A percentile compares a stretch with the other conserved stretches of the same genome.
Evolutionary conservation across 306 rosid genomes (phyloP).

Genomic region (Lagenaria siceraria): DNA sequence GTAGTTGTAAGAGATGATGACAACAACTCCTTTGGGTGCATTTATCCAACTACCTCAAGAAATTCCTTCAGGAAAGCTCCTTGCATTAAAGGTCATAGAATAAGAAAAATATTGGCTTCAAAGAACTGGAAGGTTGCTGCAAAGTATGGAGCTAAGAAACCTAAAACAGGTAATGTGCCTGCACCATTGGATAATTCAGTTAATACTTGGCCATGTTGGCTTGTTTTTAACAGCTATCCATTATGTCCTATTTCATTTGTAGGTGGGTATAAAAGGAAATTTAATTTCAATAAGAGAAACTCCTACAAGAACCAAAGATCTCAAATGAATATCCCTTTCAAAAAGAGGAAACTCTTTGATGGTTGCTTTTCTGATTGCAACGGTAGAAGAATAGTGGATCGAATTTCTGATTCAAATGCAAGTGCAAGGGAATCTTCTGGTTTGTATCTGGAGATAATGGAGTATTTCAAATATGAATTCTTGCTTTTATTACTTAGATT

Average conservation of each 20-base stretch:
- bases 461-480: not conserved
- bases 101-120: slow-evolving; percentile 62
- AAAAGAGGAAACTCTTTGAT: slow-evolving; percentile 63
- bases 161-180: slow-evolving; percentile 35
- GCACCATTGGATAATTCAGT: not conserved
- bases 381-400: slow-evolving; percentile 23
- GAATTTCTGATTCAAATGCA: slow-evolving; percentile 26
- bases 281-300: not conserved
- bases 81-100: slow-evolving; percentile 40
- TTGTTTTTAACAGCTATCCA: not conserved
- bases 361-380: slow-evolving; percentile 27
- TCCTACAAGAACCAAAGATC: slow-evolving; percentile 32
- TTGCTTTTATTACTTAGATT: slow-evolving; percentile 26
- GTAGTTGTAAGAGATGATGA: slow-evolving; percentile 89
- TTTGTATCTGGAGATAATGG: slow-evolving; percentile 12
- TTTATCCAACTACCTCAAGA: slow-evolving; percentile 37
- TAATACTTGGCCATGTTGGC: not conserved
- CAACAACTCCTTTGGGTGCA: slow-evolving; percentile 60
- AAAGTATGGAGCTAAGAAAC: slow-evolving; percentile 32
- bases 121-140: slow-evolving; percentile 49
- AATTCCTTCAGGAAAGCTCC: slow-evolving; percentile 37
- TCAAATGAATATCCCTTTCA: slow-evolving; percentile 72
- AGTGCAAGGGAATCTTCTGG: slow-evolving; percentile 33
- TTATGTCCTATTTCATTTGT: slow-evolving; percentile 6
- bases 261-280: slow-evolving; percentile 18